Percentiles rank a stretch among this genome's conserved stretches.
Conservation (phyloP, 768 basidiomycete genomes). For the Tephrocybe sp. region DNA sequence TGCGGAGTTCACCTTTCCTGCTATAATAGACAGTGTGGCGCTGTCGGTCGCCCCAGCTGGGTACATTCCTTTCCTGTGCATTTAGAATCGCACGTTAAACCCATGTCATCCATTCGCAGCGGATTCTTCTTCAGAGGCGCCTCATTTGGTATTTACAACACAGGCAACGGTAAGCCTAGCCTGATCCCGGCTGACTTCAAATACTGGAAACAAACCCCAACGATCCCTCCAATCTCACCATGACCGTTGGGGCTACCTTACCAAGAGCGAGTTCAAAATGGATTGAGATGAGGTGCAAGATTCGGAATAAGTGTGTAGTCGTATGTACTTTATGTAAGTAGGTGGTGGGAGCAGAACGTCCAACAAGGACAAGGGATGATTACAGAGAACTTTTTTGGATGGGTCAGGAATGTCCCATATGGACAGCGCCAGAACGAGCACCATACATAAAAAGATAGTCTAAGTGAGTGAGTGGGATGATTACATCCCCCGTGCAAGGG, state of each 20-base stretch:
- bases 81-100: not conserved
- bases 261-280: not conserved
- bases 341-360: not conserved
- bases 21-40: constrained; percentile 30
- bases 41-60: constrained; percentile 33
- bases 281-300: constrained; percentile 13
- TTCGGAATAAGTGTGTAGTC: constrained; percentile 4
- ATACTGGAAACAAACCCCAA: constrained; percentile 34
- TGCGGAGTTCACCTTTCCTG: constrained; percentile 23
- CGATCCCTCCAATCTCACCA: not conserved
- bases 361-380: too few relatives aligned
- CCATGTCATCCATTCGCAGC: constrained; percentile 24
- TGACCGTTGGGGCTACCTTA: too few relatives aligned
- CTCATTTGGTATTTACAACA: constrained; percentile 37
- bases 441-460: not conserved
- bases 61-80: constrained; percentile 17
- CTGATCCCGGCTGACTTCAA: constrained; percentile 34
- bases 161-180: constrained; percentile 37
- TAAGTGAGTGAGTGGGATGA: not conserved
- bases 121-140: constrained; percentile 39
- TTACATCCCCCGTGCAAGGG: constrained; percentile 34
- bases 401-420: not conserved
- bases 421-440: not conserved
- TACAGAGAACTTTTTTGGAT: too few relatives aligned
- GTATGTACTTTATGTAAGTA: constrained; percentile 9